phyloP scores from a whole-genome alignment of 345 rosid species.

The Populus nigra region DNA sequence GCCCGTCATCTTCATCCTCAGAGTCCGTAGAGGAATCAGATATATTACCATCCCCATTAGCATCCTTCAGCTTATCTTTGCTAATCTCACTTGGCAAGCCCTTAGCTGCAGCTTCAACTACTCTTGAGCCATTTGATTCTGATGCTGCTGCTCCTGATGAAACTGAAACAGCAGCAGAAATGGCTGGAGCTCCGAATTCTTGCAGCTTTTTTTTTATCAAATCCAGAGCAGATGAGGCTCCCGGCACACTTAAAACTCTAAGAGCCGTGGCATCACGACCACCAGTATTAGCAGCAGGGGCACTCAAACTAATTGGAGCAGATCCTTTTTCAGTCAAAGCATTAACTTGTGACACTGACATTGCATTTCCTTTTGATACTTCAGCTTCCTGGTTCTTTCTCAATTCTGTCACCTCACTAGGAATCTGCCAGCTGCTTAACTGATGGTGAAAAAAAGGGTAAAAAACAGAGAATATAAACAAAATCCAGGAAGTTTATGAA shows the following conservation, averaged over 20 bases:
- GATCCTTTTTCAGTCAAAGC: constrained; percentile 50
- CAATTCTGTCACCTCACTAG: constrained; percentile 70
- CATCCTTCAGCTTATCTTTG: constrained; percentile 66
- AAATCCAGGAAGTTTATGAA: too few relatives aligned
- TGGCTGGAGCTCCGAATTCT: constrained; percentile 66
- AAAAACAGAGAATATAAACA: background rate
- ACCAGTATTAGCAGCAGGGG: constrained; percentile 76
- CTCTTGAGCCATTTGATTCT: constrained; percentile 67
- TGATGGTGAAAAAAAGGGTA: constrained; percentile 30
- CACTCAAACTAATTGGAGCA: constrained; percentile 53
- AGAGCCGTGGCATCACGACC: constrained; percentile 79
- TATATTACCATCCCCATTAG: constrained; percentile 57
- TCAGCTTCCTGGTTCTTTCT: constrained; percentile 60
- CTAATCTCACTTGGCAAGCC: constrained; percentile 58
- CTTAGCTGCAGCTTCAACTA: constrained; percentile 53
- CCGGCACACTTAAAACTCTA: constrained; percentile 49
- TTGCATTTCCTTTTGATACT: constrained; percentile 40
- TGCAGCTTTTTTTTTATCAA: constrained; percentile 91
- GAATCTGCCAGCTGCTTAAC: constrained; percentile 98
- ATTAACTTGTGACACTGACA: constrained; percentile 39
- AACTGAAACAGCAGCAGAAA: constrained; percentile 43
- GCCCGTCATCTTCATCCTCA: constrained; percentile 83
- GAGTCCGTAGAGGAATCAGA: constrained; percentile 94
- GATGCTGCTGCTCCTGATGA: constrained; percentile 39
- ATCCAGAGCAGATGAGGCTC: constrained; percentile 79